These are phyloP conservation scores for Mortierella sp. DNA, from an alignment of 371 early-diverging fungal species.

Conservation along the genomic window DNA sequence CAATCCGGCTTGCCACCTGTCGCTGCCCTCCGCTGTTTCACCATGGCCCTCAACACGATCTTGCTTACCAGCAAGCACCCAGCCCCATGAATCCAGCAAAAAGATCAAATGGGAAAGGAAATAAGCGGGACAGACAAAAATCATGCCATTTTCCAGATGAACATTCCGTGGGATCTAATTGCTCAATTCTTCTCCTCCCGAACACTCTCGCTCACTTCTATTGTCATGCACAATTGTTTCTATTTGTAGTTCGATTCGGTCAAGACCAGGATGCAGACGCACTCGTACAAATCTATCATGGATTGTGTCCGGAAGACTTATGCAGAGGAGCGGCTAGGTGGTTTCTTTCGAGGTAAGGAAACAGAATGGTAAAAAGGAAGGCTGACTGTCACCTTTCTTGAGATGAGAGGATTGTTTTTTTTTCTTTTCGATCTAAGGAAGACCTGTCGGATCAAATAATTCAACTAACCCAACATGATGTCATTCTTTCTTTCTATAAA, in stretches of 20 bases:
- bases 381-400: not conserved
- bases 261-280: conserved; percentile 88
- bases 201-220: not conserved
- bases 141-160: not conserved
- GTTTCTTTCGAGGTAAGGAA: conserved; percentile 73
- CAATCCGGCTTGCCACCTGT: not conserved
- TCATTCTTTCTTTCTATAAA: not conserved
- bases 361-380: not conserved
- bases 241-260: conserved; percentile 77
- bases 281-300: conserved; percentile 75
- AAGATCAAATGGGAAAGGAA: not conserved
- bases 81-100: not conserved
- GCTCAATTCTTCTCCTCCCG: not conserved
- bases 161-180: conserved; percentile 12
- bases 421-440: not conserved
- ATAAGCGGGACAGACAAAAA: conserved; percentile 4
- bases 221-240: conserved; percentile 11
- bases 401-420: not conserved
- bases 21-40: not conserved
- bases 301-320: conserved; percentile 78
- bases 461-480: not conserved
- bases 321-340: conserved; percentile 78
- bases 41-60: not conserved
- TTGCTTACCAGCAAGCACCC: not conserved
- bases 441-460: not conserved